phyloP scores from a whole-genome alignment of 1,284 basidiomycete genomes.

The Pisolithus thermaeus region DNA sequence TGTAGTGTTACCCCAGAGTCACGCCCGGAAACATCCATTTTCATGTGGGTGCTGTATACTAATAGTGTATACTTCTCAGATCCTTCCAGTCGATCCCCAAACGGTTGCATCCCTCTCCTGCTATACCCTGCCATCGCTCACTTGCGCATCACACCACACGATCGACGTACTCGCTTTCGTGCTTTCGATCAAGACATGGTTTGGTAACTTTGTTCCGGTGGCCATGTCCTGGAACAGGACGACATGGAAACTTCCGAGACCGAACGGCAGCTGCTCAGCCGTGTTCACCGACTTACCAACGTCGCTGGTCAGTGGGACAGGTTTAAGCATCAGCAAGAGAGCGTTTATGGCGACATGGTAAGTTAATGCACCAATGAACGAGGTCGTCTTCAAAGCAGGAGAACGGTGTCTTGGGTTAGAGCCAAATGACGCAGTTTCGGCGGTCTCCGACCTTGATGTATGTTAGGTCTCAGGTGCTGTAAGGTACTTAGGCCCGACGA shows the following conservation, averaged over 20 bases:
- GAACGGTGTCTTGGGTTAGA: constrained; percentile 40
- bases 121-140: constrained; percentile 43
- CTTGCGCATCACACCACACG: constrained; percentile 56
- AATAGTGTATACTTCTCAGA: constrained; percentile 35
- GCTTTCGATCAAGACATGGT: constrained; percentile 33
- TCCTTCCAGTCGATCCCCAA: constrained; percentile 49
- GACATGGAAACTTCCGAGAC: constrained; percentile 61
- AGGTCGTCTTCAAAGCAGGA: constrained; percentile 43
- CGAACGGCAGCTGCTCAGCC: constrained; percentile 29
- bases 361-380: constrained; percentile 47
- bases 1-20: background rate
- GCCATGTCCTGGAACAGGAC: constrained; percentile 43
- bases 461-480: too few species aligned
- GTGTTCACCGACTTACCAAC: constrained; percentile 3
- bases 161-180: constrained; percentile 32
- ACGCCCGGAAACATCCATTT: constrained; percentile 20
- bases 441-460: background rate
- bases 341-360: constrained; percentile 29
- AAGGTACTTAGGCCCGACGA: too few species aligned
- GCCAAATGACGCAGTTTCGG: background rate
- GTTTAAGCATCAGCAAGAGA: constrained; percentile 50
- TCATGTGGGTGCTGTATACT: constrained; percentile 34
- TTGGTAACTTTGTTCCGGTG: constrained; percentile 43
- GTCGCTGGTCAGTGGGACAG: constrained; percentile 26
- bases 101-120: constrained; percentile 42